Evolutionary conservation across 768 basidiomycete species (phyloP).

Genomic region (Omphalotus guepiniiformis): DNA sequence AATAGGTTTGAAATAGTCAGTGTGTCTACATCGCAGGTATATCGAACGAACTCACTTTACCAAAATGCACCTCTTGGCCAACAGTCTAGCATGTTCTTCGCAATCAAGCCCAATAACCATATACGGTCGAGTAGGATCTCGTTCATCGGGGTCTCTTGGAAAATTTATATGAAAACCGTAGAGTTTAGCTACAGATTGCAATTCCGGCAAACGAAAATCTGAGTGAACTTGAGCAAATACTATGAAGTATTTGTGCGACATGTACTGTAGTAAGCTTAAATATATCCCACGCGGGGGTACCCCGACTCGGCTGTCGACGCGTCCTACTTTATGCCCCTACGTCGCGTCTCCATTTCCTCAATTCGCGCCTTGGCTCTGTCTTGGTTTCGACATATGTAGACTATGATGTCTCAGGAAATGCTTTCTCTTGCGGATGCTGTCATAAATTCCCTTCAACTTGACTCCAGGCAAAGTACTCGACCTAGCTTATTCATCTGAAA

Average conservation of each 20-base stretch:
- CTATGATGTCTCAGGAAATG: slow-evolving; percentile 21
- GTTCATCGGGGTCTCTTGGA: slow-evolving; percentile 37
- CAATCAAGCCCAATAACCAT: slow-evolving; percentile 64
- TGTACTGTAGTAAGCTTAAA: slow-evolving; percentile 20
- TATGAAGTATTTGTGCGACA: slow-evolving; percentile 46
- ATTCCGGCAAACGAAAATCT: slow-evolving; percentile 82
- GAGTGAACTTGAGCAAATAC: slow-evolving; percentile 79
- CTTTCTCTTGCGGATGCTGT: slow-evolving; percentile 22
- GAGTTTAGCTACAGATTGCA: slow-evolving; percentile 72
- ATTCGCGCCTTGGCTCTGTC: too few relatives aligned
- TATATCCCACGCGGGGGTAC: background rate
- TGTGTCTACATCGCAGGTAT: slow-evolving; percentile 1
- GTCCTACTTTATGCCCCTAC: background rate
- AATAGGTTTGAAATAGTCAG: slow-evolving; percentile 5
- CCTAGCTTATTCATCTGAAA: background rate
- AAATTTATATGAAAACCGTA: slow-evolving; percentile 59
- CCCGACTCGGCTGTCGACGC: background rate
- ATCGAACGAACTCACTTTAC: slow-evolving; percentile 60
- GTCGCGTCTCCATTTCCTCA: background rate
- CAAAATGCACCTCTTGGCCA: slow-evolving; percentile 76
- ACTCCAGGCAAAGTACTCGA: slow-evolving; percentile 1
- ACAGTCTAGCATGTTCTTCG: slow-evolving; percentile 68
- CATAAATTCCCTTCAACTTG: slow-evolving; percentile 27
- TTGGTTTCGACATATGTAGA: too few relatives aligned
- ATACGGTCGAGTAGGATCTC: slow-evolving; percentile 62